Percentiles rank a stretch among this genome's conserved stretches.
Conservation (phyloP, 805 yeast genomes). For the Metschnikowia shivogae region DNA sequence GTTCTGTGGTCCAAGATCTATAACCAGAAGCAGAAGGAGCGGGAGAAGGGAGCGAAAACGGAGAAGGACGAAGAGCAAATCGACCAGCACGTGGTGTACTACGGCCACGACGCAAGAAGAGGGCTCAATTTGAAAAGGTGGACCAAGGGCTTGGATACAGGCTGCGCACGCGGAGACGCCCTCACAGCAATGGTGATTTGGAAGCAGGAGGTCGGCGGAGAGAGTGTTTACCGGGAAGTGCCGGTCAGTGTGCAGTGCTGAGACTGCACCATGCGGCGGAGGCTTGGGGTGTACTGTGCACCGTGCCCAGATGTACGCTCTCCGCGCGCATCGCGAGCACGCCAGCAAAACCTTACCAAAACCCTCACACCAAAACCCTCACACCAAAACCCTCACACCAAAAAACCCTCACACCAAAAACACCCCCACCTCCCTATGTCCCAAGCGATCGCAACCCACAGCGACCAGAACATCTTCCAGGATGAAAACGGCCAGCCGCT, state of each 20-base stretch:
- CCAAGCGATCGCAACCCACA: constrained; percentile 1
- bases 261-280: too few species aligned
- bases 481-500: constrained; percentile 10
- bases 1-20: constrained; percentile 58
- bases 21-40: constrained; percentile 41
- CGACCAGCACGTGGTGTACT: constrained; percentile 49
- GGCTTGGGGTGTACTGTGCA: background rate
- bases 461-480: constrained; percentile 5
- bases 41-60: too few species aligned
- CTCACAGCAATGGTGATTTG: constrained; percentile 59
- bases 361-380: constrained; percentile 5
- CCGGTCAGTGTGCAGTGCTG: constrained; percentile 13
- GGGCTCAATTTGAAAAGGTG: constrained; percentile 65
- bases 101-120: constrained; percentile 85
- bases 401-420: constrained; percentile 9
- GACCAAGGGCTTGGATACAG: constrained; percentile 78
- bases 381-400: background rate
- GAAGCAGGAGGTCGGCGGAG: constrained; percentile 12
- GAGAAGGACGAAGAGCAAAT: constrained; percentile 2
- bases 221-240: constrained; percentile 10
- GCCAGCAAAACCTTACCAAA: background rate
- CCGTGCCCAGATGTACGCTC: constrained; percentile 1
- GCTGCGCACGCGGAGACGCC: constrained; percentile 72
- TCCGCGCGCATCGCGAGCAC: background rate
- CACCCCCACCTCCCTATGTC: constrained; percentile 5